These are phyloP conservation scores for Pichia norvegensis DNA, from an alignment of 1,139 yeast species.

Conservation along the genomic window DNA sequence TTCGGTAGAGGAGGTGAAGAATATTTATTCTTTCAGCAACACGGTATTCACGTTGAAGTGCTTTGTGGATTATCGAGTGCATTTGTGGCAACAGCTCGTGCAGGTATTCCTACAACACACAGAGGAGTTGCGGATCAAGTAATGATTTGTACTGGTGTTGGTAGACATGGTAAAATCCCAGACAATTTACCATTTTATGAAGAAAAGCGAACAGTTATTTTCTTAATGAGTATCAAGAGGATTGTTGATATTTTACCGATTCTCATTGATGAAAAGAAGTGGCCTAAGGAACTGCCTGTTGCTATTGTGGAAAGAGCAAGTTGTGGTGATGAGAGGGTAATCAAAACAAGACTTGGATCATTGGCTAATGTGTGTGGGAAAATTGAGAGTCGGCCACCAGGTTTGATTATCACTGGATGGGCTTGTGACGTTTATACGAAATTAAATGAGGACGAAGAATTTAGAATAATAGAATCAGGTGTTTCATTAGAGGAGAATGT, in stretches of 20 bases:
- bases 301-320: slow-evolving; percentile 88
- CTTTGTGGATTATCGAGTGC: slow-evolving; percentile 90
- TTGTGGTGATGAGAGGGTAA: slow-evolving; percentile 85
- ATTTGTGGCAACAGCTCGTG: slow-evolving; percentile 78
- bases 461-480: slow-evolving; percentile 47
- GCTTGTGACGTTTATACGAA: slow-evolving; percentile 58
- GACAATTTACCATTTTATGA: slow-evolving; percentile 63
- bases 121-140: slow-evolving; percentile 91
- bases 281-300: slow-evolving; percentile 71
- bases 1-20: slow-evolving; percentile 98
- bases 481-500: slow-evolving; percentile 54
- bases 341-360: slow-evolving; percentile 60
- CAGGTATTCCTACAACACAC: slow-evolving; percentile 86
- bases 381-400: slow-evolving; percentile 93
- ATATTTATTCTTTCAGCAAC: slow-evolving; percentile 51
- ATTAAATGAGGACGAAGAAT: slow-evolving; percentile 29
- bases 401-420: slow-evolving; percentile 73
- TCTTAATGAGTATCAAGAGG: slow-evolving; percentile 86
- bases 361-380: slow-evolving; percentile 67
- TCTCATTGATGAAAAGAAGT: slow-evolving; percentile 41
- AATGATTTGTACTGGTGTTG: slow-evolving; percentile 90
- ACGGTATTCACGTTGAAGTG: slow-evolving; percentile 67
- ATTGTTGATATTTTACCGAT: slow-evolving; percentile 59
- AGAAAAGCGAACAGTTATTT: slow-evolving; percentile 68
- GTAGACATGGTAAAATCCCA: slow-evolving; percentile 79